Conservation (phyloP, 179 eudicot species). For the Camellia oleifera region DNA sequence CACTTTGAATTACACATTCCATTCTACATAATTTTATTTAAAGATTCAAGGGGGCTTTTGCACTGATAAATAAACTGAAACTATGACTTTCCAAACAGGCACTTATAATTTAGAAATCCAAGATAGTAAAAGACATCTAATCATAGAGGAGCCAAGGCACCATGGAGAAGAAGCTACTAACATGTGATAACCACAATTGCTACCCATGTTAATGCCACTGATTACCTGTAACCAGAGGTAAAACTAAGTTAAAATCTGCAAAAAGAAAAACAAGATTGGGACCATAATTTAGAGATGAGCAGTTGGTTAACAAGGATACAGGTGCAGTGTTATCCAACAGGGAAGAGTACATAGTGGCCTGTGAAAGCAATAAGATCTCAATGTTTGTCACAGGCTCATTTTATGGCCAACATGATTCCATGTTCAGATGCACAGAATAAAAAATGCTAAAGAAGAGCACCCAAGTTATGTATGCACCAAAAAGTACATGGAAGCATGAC, state of each 20-base stretch:
- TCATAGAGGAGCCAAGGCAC: conserved; percentile 9
- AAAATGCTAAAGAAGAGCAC: background rate
- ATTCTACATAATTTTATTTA: no score
- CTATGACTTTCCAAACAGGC: background rate
- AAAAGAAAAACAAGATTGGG: conserved; percentile 8
- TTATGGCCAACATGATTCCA: background rate
- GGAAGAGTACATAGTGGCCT: background rate
- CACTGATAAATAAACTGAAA: background rate
- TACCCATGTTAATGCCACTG: conserved; percentile 98
- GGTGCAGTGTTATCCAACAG: background rate
- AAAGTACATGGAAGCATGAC: background rate
- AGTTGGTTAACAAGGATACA: background rate
- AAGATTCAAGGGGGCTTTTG: background rate
- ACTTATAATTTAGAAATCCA: background rate
- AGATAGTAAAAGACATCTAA: background rate
- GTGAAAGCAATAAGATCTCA: conserved; percentile 1
- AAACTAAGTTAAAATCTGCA: background rate
- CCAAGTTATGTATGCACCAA: background rate
- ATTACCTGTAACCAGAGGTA: conserved; percentile 57
- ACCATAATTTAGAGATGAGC: conserved; percentile 12
- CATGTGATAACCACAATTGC: conserved; percentile 94
- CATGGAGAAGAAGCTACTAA: conserved; percentile 36
- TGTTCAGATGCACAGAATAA: conserved; percentile 2
- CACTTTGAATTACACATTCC: background rate
- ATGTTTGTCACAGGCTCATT: background rate